A percentile compares a stretch with the other conserved stretches of the same genome.
These are phyloP conservation scores for Aphanocladium album DNA, from an alignment of 2,329 filamentous ascomycete species.

Conservation along the genomic window DNA sequence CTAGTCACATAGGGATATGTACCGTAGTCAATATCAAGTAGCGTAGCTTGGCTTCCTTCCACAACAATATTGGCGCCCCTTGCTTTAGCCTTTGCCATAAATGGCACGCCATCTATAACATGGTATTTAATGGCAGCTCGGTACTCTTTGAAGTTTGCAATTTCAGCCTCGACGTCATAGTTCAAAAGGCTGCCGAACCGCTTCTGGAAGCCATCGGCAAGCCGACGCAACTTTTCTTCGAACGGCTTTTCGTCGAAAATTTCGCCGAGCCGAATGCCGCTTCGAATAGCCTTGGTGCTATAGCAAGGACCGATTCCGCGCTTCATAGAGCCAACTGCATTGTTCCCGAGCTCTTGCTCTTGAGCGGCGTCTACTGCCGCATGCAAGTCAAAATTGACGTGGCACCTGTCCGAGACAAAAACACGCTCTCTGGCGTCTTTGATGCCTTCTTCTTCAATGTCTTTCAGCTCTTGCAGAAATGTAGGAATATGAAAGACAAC, in stretches of 20 bases:
- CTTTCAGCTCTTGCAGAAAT: slow-evolving; percentile 26
- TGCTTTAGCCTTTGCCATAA: background rate
- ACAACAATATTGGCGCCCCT: slow-evolving; percentile 2
- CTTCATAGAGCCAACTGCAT: slow-evolving; percentile 24
- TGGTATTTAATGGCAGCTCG: background rate
- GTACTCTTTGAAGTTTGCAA: background rate
- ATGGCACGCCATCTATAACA: background rate
- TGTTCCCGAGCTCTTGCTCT: slow-evolving; percentile 40
- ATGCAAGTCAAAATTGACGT: slow-evolving; percentile 59
- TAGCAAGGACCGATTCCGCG: slow-evolving; percentile 20
- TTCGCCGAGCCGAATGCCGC: slow-evolving; percentile 59
- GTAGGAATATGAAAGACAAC: slow-evolving; percentile 7
- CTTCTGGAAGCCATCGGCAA: slow-evolving; percentile 60
- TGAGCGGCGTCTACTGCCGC: slow-evolving; percentile 63
- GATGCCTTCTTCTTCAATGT: slow-evolving; percentile 31
- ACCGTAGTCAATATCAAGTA: slow-evolving; percentile 19
- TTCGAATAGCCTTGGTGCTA: slow-evolving; percentile 37
- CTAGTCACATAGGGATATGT: slow-evolving; percentile 25
- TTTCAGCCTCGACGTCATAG: slow-evolving; percentile 1
- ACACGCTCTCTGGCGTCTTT: slow-evolving; percentile 38
- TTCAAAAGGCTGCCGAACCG: slow-evolving; percentile 45
- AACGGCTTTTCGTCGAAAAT: slow-evolving; percentile 61
- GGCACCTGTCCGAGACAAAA: slow-evolving; percentile 55
- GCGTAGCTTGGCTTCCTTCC: slow-evolving; percentile 3
- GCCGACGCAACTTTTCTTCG: slow-evolving; percentile 55